Conservation (phyloP, 1,284 basidiomycete genomes). For the Phaffia rhodozyma region DNA sequence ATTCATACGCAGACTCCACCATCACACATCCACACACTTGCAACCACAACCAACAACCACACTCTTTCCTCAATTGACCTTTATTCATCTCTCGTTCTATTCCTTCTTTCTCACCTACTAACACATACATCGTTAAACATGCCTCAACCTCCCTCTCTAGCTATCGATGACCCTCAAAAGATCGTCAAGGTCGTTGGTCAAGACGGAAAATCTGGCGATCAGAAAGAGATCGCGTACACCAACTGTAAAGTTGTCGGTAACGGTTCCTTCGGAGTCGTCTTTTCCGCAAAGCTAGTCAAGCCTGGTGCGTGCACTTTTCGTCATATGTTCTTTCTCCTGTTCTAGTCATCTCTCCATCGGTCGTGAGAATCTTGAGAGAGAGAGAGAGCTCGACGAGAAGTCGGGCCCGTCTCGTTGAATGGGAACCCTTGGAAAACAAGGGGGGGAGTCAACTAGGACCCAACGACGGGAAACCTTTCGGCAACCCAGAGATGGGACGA, state of each 20-base stretch:
- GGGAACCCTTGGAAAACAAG: too few relatives aligned
- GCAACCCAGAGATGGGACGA: neutral
- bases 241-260: constrained; percentile 98
- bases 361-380: neutral
- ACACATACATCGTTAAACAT: neutral
- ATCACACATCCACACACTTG: too few relatives aligned
- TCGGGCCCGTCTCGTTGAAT: neutral
- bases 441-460: too few relatives aligned
- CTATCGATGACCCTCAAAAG: constrained; percentile 79
- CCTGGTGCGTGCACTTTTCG: neutral
- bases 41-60: too few relatives aligned
- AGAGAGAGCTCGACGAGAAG: neutral
- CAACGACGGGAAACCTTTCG: too few relatives aligned
- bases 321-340: neutral
- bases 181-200: constrained; percentile 89
- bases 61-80: neutral
- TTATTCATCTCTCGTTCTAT: neutral
- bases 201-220: constrained; percentile 84
- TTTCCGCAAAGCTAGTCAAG: constrained; percentile 48
- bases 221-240: constrained; percentile 82
- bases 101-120: neutral
- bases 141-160: constrained; percentile 15
- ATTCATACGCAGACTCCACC: too few relatives aligned
- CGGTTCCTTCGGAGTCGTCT: constrained; percentile 97
- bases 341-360: neutral